phyloP scores from a whole-genome alignment of 1,284 basidiomycete species.

The Rhodofomes roseus region DNA sequence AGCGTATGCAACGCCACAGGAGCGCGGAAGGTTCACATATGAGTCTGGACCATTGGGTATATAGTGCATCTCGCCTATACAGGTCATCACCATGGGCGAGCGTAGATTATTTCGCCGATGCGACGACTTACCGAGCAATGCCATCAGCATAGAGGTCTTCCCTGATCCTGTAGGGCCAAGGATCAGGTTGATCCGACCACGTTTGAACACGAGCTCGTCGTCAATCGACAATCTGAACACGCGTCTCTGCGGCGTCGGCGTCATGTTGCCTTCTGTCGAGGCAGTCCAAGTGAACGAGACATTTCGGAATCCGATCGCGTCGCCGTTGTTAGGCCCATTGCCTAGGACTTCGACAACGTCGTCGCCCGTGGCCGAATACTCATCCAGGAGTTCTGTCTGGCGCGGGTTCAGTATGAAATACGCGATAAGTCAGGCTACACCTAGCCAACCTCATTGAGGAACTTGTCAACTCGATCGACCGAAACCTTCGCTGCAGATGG shows the following conservation, averaged over 20 bases:
- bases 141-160: conserved; percentile 47
- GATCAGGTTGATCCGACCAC: conserved; percentile 55
- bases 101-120: not conserved
- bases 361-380: conserved; percentile 24
- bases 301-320: conserved; percentile 35
- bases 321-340: conserved; percentile 15
- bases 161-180: conserved; percentile 56
- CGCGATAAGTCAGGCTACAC: conserved; percentile 12
- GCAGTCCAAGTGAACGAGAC: conserved; percentile 37
- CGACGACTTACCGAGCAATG: conserved; percentile 37
- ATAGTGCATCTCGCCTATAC: conserved; percentile 59
- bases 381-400: conserved; percentile 49
- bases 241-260: conserved; percentile 16
- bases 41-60: conserved; percentile 48
- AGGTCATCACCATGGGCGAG: not conserved
- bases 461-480: conserved; percentile 44
- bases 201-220: conserved; percentile 53
- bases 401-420: not conserved
- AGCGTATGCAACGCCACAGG: conserved; percentile 67
- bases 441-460: conserved; percentile 37
- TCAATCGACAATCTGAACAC: conserved; percentile 46
- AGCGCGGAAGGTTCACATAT: conserved; percentile 63
- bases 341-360: conserved; percentile 9
- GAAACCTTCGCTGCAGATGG: conserved; percentile 41
- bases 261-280: conserved; percentile 11